Base-by-base conservation (phyloP, 2,329 filamentous ascomycete genomes). In the Geosmithia flava region DNA sequence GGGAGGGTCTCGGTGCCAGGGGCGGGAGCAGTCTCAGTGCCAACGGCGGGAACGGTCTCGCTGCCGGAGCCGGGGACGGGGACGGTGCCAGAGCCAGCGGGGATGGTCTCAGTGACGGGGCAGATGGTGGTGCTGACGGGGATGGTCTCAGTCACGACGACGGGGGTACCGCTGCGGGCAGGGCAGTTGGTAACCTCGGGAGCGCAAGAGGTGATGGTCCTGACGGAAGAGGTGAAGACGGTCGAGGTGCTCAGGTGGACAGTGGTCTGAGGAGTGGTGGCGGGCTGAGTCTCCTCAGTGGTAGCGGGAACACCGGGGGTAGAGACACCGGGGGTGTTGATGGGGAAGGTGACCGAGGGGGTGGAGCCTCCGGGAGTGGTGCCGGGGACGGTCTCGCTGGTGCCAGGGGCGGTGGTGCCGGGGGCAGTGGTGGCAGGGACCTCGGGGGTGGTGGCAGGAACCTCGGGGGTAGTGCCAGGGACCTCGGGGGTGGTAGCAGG, bases 121-220 rank as follows among this genome's bases (percentile, higher is more conserved):
- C 76, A 80, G 58, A 81, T 59, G 42, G 78, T 82, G 53, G 80
- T 82, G 46, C 72, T 75, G 45, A 80, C 56, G 44, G 77, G 63
- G 50, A 83, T 59, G 7, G 74, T 78, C 50, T 75, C 68, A 2
- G 75, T 77, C 48, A 74, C 64, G 29, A 77, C 68, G 33, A 16
- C 33, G 33, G 33, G 33, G 44, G 70, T 68, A 13, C 68, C 70
- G 48, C 62, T 56, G 29, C 64, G 59, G 49, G 67, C 70, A 29
- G 75, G 75, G 68, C 76, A 80, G 64, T 76, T 63, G 40, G 68
- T 65, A 44, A 72, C 60, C 47, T 63, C 63, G 29, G 66, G 53
- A n/a, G 59, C 68, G 53, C 72, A 74, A 57, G 66, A 70, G 50
- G 68, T 76, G 60, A 78, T 64, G 49, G 74, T 78, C 51, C 65